Base-by-base conservation (phyloP, 371 early-diverging fungal species). In the Dichotomocladium elegans region DNA sequence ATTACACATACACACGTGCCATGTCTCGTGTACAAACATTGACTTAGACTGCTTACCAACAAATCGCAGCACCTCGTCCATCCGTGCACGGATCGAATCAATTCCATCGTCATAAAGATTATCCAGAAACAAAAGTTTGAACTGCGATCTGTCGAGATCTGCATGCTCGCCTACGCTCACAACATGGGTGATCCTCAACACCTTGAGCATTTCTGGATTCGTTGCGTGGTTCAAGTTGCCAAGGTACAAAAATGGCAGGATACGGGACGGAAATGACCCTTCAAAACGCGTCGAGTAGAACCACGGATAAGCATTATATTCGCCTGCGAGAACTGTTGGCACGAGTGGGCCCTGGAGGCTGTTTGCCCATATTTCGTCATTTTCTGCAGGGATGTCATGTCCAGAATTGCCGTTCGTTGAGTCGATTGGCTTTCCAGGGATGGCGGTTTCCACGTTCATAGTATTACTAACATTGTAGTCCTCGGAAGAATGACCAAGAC, bases 61-160 rank as follows among this genome's bases (percentile, higher is more conserved):
- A 63, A 83, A 83, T 11, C 53, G 49, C 24, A 81, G 66, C 12
- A 81, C 76, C 7, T 66, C 46, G 19, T 80, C 75, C 19, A 82
- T 55, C 44, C 80, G 66, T 21, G 52, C 61, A 53, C 74, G 72
- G 11, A 86, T 63, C 0, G 83, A 74, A 59, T 83, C 83, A 30
- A 83, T 82, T 12, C 86, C 86, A 57, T 86, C 82, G 43, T 86
- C 86, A 58, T 70, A 82, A 44, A 86, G 59, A 54, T 83, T 82
- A 35, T 83, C 83, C 45, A 86, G 61, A 44, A 67, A 64, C 42
- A 78, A 50, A 3, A 72, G 40, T 9, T 67, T 40, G 44, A 78
- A 72, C 1, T 66, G 61, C 10, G 55, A 33, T 11, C 43, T 37
- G 15, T 65, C 53, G 27, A 82, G 44, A 37, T 73, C 74, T 9